phyloP scores from a whole-genome alignment of 2,329 filamentous ascomycete genomes.

The Madurella fahalii region DNA sequence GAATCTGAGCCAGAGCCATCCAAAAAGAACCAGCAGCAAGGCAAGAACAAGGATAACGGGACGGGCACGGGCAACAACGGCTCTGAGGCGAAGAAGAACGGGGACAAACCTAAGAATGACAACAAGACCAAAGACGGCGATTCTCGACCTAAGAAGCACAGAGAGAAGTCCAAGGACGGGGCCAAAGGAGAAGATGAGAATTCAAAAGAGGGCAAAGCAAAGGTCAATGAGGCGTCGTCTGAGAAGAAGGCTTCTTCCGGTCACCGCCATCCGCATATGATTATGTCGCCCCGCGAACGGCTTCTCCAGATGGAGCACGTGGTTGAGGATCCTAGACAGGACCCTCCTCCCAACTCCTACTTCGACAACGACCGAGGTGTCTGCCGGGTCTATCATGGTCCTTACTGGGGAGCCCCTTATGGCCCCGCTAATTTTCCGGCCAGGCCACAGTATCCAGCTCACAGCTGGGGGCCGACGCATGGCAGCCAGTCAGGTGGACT shows the following conservation, averaged over 20 bases:
- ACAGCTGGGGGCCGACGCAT: constrained; percentile 42
- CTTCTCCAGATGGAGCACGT: constrained; percentile 54
- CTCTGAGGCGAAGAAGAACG: not conserved
- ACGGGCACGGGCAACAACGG: not conserved
- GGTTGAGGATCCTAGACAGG: constrained; percentile 44
- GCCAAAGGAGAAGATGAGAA: not conserved
- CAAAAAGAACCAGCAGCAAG: not conserved
- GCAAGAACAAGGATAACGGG: not conserved
- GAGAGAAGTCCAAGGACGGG: not conserved
- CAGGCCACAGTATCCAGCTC: constrained; percentile 33
- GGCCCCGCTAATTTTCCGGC: constrained; percentile 44
- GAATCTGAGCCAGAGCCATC: constrained; percentile 4
- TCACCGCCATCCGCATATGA: constrained; percentile 38
- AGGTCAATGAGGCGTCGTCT: constrained; percentile 12
- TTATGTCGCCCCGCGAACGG: constrained; percentile 46
- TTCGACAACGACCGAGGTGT: constrained; percentile 50
- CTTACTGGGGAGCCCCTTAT: constrained; percentile 49
- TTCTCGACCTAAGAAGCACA: not conserved
- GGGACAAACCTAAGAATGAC: constrained; percentile 9
- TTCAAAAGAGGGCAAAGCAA: not conserved
- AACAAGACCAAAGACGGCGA: not conserved
- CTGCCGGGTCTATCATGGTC: constrained; percentile 55
- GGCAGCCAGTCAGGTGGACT: constrained; percentile 30
- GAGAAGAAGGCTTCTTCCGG: constrained; percentile 19
- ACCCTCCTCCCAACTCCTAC: constrained; percentile 58